Evolutionary conservation across 2,329 filamentous ascomycete genomes (phyloP), one percentile per base, ranked within the genome.

Genomic region (Blastomyces emzantsi): DNA sequence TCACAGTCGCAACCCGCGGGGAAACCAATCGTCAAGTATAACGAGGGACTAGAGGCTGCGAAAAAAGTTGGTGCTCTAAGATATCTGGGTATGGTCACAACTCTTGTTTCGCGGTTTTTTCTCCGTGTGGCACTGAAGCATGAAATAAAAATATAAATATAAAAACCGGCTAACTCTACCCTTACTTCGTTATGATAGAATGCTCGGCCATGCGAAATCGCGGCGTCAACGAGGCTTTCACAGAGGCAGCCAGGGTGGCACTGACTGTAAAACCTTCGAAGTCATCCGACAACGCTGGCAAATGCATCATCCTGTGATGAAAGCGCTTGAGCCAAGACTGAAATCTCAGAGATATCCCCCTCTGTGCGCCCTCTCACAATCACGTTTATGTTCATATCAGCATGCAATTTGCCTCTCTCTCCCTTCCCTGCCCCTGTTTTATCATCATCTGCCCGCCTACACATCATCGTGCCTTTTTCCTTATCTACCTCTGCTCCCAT

Each of bases 141-240:
- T 1, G 15, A 15, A 25, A 47, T 3, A n/a, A 45, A n/a, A 45
- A 13, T 2, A n/a, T 6, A 45, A 30, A 58, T 9, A 17, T 19
- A 3, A 17, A 19, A 7, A 15, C 13, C 17, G 39, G 13, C 57
- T 59, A 59, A 59, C 59, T 25, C 28, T n/a, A 4, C 8, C 47
- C 55, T 43, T 45, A 30, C 7, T 51, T 51, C 65, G 9, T 33
- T 22, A 1, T 15, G 39, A 56, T 71, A 88, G 94, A 99, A 82
- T 99, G 94, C 81, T 97, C 94, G 47, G 94, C 94, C 64, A 97
- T 97, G 87, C 89, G 92, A 79, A 99, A 99, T 78, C 86, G 94
- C 60, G 94, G 94, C 66, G 95, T 99, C 73, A 97, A 97, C 77
- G 94, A 99, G 78, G 94, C 94, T 54, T 99, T 99, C 73, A 97